Evolutionary conservation across 2,329 filamentous ascomycete genomes (phyloP).

Genomic region (Aspergillus eucalypticola): DNA sequence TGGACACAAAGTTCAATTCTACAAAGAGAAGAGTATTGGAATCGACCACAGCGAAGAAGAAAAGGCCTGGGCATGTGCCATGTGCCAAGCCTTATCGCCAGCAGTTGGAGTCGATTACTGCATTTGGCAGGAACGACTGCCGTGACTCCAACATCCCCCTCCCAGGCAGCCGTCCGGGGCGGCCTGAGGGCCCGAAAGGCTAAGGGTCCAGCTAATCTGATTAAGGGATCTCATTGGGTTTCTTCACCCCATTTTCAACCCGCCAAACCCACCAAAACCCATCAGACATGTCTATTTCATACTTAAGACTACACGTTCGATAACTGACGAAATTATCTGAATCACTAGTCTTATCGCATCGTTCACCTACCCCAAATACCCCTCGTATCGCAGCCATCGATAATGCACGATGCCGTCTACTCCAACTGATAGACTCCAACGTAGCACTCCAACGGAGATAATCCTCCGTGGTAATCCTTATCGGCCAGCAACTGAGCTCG

Average conservation of each 20-base stretch:
- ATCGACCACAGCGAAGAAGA: not conserved
- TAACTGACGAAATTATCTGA: not conserved
- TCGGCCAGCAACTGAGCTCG: not conserved
- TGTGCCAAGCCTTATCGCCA: not conserved
- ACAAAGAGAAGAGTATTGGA: too few species aligned
- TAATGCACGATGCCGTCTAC: not conserved
- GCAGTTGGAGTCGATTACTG: not conserved
- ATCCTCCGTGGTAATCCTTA: not conserved
- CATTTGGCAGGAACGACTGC: too few species aligned
- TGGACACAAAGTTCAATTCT: not conserved
- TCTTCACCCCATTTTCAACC: not conserved
- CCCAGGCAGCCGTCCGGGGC: too few species aligned
- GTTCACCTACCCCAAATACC: not conserved
- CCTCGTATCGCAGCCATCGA: not conserved
- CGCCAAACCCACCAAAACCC: not conserved
- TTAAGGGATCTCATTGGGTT: too few species aligned
- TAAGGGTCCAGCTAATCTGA: not conserved
- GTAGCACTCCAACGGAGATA: not conserved
- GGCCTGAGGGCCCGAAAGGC: not conserved
- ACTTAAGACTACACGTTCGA: not conserved
- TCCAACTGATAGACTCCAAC: conserved; percentile 3
- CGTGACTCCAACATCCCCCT: not conserved
- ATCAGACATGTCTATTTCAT: not conserved
- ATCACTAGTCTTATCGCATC: not conserved
- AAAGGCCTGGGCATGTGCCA: not conserved